A percentile compares a stretch with the other conserved stretches of the same genome.
These are phyloP conservation scores for Adansonia madagascariensis DNA, from an alignment of 441 rosid genomes.

Conservation along the genomic window DNA sequence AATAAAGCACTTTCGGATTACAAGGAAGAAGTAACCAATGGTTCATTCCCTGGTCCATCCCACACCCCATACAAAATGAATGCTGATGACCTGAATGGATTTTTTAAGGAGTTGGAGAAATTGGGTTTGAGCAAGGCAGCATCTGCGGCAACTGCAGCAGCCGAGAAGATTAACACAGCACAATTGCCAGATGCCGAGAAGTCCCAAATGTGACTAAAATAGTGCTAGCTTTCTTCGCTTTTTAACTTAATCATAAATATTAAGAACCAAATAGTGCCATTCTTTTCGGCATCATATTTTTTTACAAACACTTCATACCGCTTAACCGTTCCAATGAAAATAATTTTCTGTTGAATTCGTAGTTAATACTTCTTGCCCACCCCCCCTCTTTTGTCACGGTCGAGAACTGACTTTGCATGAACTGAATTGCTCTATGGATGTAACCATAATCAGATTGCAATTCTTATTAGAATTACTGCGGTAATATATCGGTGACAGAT, in stretches of 20 bases:
- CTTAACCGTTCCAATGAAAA: neutral
- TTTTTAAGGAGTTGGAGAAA: conserved; percentile 64
- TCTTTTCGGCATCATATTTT: neutral
- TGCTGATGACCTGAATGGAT: conserved; percentile 55
- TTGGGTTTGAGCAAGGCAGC: conserved; percentile 75
- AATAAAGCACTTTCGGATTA: conserved; percentile 69
- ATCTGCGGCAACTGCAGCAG: conserved; percentile 63
- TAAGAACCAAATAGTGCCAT: neutral
- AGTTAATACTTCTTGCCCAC: neutral
- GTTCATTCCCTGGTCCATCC: conserved; percentile 72
- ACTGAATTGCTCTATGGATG: neutral
- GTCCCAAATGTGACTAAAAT: neutral
- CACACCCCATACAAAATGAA: conserved; percentile 78
- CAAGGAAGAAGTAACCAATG: conserved; percentile 75
- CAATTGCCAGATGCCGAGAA: conserved; percentile 12
- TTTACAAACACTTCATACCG: neutral
- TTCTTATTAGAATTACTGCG: neutral
- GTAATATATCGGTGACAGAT: too few species aligned
- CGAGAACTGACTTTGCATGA: neutral
- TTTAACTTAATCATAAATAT: neutral
- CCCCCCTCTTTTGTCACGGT: neutral
- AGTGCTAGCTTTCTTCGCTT: neutral
- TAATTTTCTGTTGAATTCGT: neutral
- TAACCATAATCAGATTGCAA: neutral
- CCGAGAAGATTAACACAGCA: conserved; percentile 44